Evolutionary conservation across 1,284 basidiomycete genomes (phyloP).

Genomic region (Ganoderma boninense): DNA sequence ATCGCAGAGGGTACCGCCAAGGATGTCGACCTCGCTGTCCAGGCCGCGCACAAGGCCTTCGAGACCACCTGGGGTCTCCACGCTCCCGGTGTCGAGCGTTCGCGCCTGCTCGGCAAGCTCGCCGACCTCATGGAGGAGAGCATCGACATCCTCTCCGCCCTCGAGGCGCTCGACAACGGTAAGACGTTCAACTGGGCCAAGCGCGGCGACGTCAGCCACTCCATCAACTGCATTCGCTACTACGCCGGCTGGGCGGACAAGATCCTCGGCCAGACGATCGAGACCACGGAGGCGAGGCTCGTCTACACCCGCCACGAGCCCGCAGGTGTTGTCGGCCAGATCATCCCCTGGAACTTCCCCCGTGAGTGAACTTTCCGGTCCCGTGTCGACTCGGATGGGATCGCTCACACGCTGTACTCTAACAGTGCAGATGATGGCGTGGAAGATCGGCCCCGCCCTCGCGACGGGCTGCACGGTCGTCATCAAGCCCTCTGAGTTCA

Average conservation of each 20-base stretch:
- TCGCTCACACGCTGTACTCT: no score
- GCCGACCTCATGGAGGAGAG: constrained; percentile 79
- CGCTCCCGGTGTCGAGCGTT: constrained; percentile 67
- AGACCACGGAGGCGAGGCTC: constrained; percentile 77
- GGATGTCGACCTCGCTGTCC: constrained; percentile 83
- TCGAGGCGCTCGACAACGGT: constrained; percentile 78
- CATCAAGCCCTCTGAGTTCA: constrained; percentile 92
- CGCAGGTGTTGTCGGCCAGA: constrained; percentile 90
- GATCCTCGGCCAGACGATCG: constrained; percentile 83
- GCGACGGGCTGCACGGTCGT: constrained; percentile 87
- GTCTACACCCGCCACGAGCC: constrained; percentile 92
- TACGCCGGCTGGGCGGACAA: constrained; percentile 90
- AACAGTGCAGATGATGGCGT: constrained; percentile 75
- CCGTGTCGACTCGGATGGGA: no score
- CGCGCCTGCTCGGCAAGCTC: constrained; percentile 73
- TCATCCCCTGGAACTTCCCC: constrained; percentile 86
- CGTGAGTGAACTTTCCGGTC: constrained; percentile 47
- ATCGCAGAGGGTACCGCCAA: constrained; percentile 73
- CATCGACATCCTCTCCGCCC: constrained; percentile 75
- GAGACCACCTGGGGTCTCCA: constrained; percentile 80
- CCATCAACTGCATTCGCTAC: constrained; percentile 79
- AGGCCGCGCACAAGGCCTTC: constrained; percentile 81
- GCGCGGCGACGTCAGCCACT: constrained; percentile 71
- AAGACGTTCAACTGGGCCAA: constrained; percentile 85
- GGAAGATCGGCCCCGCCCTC: constrained; percentile 89